Evolutionary conservation across 2,329 filamentous ascomycete species (phyloP).

Genomic region (Venturia effusa): DNA sequence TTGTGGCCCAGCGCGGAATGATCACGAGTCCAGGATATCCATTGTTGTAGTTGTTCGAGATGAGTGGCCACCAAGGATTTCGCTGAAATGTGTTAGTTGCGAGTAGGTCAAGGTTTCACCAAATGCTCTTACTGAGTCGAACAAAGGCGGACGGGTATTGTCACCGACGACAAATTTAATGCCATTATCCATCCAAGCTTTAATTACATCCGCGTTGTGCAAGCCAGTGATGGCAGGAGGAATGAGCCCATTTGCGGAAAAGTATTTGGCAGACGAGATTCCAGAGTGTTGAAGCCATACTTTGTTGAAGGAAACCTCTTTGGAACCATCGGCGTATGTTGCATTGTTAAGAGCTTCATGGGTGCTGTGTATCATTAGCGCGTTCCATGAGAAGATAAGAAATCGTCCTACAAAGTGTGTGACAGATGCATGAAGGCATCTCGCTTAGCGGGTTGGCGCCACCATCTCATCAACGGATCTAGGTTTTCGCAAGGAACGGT

Average conservation of each 20-base stretch:
- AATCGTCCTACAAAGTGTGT: constrained; percentile 42
- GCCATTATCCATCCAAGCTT: constrained; percentile 49
- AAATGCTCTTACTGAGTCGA: constrained; percentile 29
- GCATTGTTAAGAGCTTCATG: constrained; percentile 49
- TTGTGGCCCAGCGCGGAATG: constrained; percentile 49
- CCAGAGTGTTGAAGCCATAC: constrained; percentile 46
- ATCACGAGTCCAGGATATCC: constrained; percentile 46
- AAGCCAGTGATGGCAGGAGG: constrained; percentile 54
- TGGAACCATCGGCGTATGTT: constrained; percentile 45
- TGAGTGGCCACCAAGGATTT: constrained; percentile 45
- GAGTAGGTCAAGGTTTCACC: background rate
- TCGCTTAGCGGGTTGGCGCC: constrained; percentile 37
- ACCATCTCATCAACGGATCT: constrained; percentile 45
- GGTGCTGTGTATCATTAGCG: constrained; percentile 23
- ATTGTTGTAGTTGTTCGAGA: constrained; percentile 39
- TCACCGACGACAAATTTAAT: constrained; percentile 51
- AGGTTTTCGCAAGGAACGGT: constrained; percentile 37
- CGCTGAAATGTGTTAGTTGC: constrained; percentile 15
- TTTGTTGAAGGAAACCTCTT: constrained; percentile 50
- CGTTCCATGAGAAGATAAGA: background rate
- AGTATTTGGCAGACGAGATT: constrained; percentile 35
- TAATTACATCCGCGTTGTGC: constrained; percentile 52
- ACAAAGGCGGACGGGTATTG: constrained; percentile 46
- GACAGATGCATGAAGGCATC: constrained; percentile 48
- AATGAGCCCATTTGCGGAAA: constrained; percentile 45